Evolutionary conservation across 179 eudicot species (phyloP).

Genomic region (Carnegiea gigantea): DNA sequence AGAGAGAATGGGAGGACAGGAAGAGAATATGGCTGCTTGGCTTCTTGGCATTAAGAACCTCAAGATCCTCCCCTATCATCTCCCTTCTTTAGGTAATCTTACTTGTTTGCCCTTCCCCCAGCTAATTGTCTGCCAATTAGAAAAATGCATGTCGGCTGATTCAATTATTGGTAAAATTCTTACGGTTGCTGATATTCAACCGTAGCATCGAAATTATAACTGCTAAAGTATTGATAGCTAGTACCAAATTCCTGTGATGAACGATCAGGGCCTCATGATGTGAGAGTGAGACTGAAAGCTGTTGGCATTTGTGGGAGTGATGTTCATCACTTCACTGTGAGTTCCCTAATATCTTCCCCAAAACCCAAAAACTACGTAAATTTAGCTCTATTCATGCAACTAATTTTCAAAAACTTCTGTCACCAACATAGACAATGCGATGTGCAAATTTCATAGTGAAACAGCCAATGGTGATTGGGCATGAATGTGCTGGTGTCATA

Average conservation of each 20-base stretch:
- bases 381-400: background rate
- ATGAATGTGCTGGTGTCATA: slow-evolving; percentile 40
- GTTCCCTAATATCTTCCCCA: background rate
- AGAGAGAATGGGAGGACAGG: background rate
- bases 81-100: slow-evolving; percentile 29
- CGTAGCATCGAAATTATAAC: background rate
- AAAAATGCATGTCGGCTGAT: too few species aligned
- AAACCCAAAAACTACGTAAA: too few species aligned
- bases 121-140: too few species aligned
- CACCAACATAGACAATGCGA: slow-evolving; percentile 31
- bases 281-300: slow-evolving; percentile 43
- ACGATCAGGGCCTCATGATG: slow-evolving; percentile 38
- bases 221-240: background rate
- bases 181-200: background rate
- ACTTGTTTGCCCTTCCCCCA: background rate
- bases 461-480: slow-evolving; percentile 48
- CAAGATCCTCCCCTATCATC: slow-evolving; percentile 32
- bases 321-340: slow-evolving; percentile 38
- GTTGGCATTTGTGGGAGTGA: slow-evolving; percentile 54
- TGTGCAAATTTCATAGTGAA: slow-evolving; percentile 34
- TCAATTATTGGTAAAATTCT: background rate
- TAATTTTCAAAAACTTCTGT: slow-evolving; percentile 20
- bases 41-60: slow-evolving; percentile 38
- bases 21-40: slow-evolving; percentile 40
- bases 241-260: background rate